Percentiles rank a stretch among this genome's conserved stretches.
Conservation (phyloP, 83 land plant genomes). For the Thuja plicata region DNA sequence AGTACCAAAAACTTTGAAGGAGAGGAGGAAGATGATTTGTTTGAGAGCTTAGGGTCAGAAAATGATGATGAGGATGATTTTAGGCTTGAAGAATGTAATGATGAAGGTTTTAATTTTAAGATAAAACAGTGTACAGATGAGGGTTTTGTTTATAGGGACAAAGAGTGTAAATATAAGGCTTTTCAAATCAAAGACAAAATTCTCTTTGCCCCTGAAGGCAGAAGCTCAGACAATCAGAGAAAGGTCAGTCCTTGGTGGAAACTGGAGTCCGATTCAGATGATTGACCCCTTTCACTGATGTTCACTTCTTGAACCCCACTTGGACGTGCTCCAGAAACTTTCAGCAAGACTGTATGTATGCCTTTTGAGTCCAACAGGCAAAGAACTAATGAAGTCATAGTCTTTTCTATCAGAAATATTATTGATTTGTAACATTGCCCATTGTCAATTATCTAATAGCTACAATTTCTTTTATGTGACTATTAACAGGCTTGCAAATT, state of each 20-base stretch:
- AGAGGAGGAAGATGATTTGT: conserved; percentile 15
- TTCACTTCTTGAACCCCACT: neutral
- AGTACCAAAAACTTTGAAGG: neutral
- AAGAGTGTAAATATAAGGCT: neutral
- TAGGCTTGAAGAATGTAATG: conserved; percentile 3
- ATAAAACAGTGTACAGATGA: neutral
- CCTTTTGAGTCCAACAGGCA: neutral
- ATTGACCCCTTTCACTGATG: neutral
- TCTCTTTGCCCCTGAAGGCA: neutral
- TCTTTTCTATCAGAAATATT: neutral
- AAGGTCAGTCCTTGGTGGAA: conserved; percentile 45
- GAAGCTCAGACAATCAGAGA: neutral
- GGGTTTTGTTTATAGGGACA: neutral
- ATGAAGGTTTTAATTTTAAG: neutral
- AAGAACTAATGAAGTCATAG: neutral
- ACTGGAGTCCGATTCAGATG: conserved; percentile 24
- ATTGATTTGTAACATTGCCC: neutral
- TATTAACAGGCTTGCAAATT: neutral
- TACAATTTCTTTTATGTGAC: neutral
- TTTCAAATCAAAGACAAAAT: too few relatives aligned
- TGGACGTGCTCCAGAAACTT: neutral
- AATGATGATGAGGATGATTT: conserved; percentile 1
- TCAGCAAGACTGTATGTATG: neutral
- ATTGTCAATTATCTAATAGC: neutral
- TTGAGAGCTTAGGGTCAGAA: neutral